Percentiles rank a stretch among this genome's conserved stretches.
These are phyloP conservation scores for Camellia sinensis DNA, from an alignment of 148 eudicot species.

Conservation along the genomic window DNA sequence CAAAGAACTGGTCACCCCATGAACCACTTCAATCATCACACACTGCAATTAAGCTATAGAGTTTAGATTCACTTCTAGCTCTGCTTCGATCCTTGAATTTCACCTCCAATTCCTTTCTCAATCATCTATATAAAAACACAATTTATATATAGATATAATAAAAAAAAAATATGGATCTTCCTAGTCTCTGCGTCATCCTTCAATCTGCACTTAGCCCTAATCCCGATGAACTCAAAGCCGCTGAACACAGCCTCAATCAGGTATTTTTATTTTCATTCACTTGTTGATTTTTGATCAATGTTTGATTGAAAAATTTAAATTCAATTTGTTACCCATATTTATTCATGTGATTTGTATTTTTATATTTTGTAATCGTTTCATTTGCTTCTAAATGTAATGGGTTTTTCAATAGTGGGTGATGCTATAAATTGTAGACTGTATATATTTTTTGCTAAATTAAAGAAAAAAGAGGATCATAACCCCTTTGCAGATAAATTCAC, in stretches of 20 bases:
- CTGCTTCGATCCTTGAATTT: neutral
- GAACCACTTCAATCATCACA: conserved; percentile 38
- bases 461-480: neutral
- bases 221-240: conserved; percentile 90
- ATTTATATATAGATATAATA: neutral
- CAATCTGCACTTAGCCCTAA: conserved; percentile 93
- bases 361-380: too few species aligned
- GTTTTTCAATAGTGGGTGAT: too few species aligned
- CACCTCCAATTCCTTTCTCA: neutral
- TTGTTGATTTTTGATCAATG: neutral
- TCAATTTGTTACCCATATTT: neutral
- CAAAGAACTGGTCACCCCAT: conserved; percentile 90
- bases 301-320: neutral
- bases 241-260: conserved; percentile 90
- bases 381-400: too few species aligned
- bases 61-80: neutral
- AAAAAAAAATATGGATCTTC: conserved; percentile 66
- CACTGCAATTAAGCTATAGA: neutral
- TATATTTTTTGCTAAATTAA: neutral
- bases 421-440: neutral
- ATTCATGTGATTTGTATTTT: too few species aligned
- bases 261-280: conserved; percentile 21
- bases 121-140: neutral
- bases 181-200: conserved; percentile 63
- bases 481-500: too few species aligned